Evolutionary conservation across 768 basidiomycete genomes (phyloP).

Genomic region (Rubroboletus pulcherrimus): DNA sequence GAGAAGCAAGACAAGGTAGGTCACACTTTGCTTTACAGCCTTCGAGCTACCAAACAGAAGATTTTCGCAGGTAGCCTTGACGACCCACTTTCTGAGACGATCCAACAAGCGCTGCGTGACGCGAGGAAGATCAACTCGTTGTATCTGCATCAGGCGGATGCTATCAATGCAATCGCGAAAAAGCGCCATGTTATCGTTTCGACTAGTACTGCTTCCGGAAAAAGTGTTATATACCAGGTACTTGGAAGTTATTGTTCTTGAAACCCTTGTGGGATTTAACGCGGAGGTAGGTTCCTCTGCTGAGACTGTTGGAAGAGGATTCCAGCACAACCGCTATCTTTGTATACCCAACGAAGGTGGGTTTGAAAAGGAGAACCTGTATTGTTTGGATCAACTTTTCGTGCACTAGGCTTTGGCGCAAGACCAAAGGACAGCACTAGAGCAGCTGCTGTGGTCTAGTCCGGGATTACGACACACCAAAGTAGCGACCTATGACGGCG

Average conservation of each 20-base stretch:
- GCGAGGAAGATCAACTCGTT: slow-evolving; percentile 60
- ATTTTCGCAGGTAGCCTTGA: slow-evolving; percentile 42
- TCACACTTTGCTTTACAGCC: background rate
- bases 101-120: slow-evolving; percentile 51
- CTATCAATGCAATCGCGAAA: slow-evolving; percentile 58
- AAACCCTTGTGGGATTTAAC: background rate
- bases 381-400: background rate
- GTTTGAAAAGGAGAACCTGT: background rate
- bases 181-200: slow-evolving; percentile 80
- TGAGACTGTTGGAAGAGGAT: slow-evolving; percentile 63
- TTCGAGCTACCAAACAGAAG: background rate
- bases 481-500: slow-evolving; percentile 83
- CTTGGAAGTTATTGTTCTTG: background rate
- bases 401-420: slow-evolving; percentile 73
- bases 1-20: slow-evolving; percentile 49
- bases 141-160: slow-evolving; percentile 68
- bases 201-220: slow-evolving; percentile 87
- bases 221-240: slow-evolving; percentile 85
- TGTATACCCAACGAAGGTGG: slow-evolving; percentile 85
- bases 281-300: slow-evolving; percentile 57
- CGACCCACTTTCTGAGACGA: slow-evolving; percentile 52
- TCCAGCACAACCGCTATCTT: slow-evolving; percentile 66
- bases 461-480: slow-evolving; percentile 59
- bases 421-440: slow-evolving; percentile 72
- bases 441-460: slow-evolving; percentile 59